Conservation (phyloP, 345 rosid species). For the Viola odorata region DNA sequence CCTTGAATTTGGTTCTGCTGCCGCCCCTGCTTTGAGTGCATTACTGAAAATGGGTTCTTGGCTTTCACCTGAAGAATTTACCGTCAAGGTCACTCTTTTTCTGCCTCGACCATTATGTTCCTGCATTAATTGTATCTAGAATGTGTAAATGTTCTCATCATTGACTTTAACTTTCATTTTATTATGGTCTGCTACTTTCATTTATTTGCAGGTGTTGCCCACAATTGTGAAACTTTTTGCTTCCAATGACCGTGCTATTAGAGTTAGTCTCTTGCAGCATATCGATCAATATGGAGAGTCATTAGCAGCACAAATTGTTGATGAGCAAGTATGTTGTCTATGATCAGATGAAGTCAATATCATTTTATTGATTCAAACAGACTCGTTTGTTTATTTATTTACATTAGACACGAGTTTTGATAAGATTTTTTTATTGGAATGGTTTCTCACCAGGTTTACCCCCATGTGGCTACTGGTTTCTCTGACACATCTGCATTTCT, state of each 20-base stretch:
- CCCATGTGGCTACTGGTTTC: constrained; percentile 91
- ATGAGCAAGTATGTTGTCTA: constrained; percentile 73
- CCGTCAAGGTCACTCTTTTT: constrained; percentile 52
- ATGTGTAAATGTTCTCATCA: background rate
- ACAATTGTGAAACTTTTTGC: constrained; percentile 83
- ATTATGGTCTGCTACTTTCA: background rate
- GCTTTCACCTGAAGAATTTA: constrained; percentile 87
- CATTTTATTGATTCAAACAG: constrained; percentile 4
- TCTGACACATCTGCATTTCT: constrained; percentile 89
- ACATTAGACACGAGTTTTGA: background rate
- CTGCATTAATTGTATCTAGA: background rate
- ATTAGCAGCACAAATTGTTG: constrained; percentile 73
- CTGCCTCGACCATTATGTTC: background rate
- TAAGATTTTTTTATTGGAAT: constrained; percentile 6
- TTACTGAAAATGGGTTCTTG: constrained; percentile 94
- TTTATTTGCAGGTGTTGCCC: constrained; percentile 63
- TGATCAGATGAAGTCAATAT: constrained; percentile 3
- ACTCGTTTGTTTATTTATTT: constrained; percentile 8
- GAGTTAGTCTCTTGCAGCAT: constrained; percentile 93
- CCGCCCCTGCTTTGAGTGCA: constrained; percentile 88
- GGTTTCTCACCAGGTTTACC: constrained; percentile 52
- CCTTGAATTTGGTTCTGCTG: constrained; percentile 98
- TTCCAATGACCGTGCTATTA: constrained; percentile 88
- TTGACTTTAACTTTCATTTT: background rate
- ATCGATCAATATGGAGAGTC: constrained; percentile 96